A percentile compares a stretch with the other conserved stretches of the same genome.
phyloP scores from a whole-genome alignment of 177 flowering plant species.

The Vitis hybrid region DNA sequence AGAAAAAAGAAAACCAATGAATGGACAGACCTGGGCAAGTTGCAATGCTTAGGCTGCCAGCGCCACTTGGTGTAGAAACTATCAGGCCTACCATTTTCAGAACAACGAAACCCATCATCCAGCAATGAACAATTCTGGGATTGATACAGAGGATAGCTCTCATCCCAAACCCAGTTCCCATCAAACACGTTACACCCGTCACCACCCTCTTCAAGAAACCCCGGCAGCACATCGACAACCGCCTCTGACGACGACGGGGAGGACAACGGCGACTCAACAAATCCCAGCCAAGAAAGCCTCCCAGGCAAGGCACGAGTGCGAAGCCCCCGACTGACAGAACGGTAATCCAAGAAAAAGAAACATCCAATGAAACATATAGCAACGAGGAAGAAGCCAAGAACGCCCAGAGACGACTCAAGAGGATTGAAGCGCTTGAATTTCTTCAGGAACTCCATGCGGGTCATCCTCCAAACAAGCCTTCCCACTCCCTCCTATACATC shows the following conservation, averaged over 20 bases:
- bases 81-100: slow-evolving; percentile 73
- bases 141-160: slow-evolving; percentile 61
- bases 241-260: background rate
- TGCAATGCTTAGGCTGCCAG: slow-evolving; percentile 68
- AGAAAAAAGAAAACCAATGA: background rate
- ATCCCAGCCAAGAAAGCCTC: slow-evolving; percentile 15
- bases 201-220: slow-evolving; percentile 44
- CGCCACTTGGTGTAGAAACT: slow-evolving; percentile 69
- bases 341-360: slow-evolving; percentile 42
- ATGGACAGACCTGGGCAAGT: slow-evolving; percentile 59
- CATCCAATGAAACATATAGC: slow-evolving; percentile 27
- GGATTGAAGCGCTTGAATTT: slow-evolving; percentile 45
- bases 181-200: slow-evolving; percentile 62
- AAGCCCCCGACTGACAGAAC: slow-evolving; percentile 12
- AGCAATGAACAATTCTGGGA: slow-evolving; percentile 48
- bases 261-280: slow-evolving; percentile 6
- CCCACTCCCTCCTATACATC: too few relatives aligned
- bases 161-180: slow-evolving; percentile 82
- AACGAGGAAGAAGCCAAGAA: slow-evolving; percentile 35
- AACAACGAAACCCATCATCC: slow-evolving; percentile 71
- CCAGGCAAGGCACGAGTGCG: slow-evolving; percentile 1
- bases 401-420: slow-evolving; percentile 31
- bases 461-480: slow-evolving; percentile 8
- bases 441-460: slow-evolving; percentile 39
- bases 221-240: slow-evolving; percentile 12